Evolutionary conservation across 1,284 basidiomycete genomes (phyloP).

Genomic region (Trametes versicolor): DNA sequence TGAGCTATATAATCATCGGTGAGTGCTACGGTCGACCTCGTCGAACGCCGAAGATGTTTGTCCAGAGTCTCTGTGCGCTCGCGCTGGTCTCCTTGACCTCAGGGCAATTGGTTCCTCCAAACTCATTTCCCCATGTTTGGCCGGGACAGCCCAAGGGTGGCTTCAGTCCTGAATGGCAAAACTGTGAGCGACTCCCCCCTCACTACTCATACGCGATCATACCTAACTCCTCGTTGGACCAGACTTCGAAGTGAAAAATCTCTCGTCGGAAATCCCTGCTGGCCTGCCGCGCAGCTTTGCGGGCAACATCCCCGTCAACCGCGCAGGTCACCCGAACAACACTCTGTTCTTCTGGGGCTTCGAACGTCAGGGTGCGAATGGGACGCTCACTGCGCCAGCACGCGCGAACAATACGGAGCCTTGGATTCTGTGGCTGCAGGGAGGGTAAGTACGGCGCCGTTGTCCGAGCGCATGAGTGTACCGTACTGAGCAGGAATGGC

Average conservation of each 20-base stretch:
- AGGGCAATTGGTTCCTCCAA: conserved; percentile 21
- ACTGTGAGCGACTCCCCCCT: conserved; percentile 35
- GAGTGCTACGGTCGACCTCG: background rate
- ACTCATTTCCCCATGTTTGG: conserved; percentile 37
- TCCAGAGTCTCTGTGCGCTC: background rate
- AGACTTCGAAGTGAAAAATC: conserved; percentile 39
- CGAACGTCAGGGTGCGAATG: conserved; percentile 57
- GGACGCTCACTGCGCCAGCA: conserved; percentile 59
- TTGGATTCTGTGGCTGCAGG: conserved; percentile 81
- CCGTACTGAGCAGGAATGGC: background rate
- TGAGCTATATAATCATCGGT: background rate
- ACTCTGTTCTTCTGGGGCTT: conserved; percentile 79
- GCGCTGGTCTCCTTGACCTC: background rate
- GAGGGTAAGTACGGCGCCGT: conserved; percentile 57
- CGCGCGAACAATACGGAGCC: conserved; percentile 54
- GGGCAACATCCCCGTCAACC: conserved; percentile 72
- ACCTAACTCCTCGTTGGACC: background rate
- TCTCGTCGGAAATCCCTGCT: conserved; percentile 66
- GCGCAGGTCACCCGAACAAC: conserved; percentile 69
- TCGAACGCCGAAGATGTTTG: background rate
- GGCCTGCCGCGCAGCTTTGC: conserved; percentile 65
- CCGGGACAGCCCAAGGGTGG: conserved; percentile 34
- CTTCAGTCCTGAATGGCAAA: conserved; percentile 45
- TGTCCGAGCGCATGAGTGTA: background rate
- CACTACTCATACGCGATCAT: background rate